A percentile compares a stretch with the other conserved stretches of the same genome.
Conservation (phyloP, 1,139 yeast genomes). For the Taphrina communis region DNA sequence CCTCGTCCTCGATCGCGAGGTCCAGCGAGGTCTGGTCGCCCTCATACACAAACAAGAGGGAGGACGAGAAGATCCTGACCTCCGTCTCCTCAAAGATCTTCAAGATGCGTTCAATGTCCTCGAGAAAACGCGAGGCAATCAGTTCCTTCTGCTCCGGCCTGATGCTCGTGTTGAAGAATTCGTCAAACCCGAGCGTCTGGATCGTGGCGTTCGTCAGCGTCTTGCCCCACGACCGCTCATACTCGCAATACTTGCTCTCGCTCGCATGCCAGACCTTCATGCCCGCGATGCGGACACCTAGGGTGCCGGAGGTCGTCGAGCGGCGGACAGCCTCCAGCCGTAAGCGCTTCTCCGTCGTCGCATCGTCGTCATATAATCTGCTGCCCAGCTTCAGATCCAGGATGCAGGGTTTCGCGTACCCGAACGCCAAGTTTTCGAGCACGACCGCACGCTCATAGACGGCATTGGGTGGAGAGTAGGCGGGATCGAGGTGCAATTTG, state of each 20-base stretch:
- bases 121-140: constrained; percentile 57
- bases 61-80: constrained; percentile 72
- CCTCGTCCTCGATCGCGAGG: constrained; percentile 49
- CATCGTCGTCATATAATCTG: constrained; percentile 66
- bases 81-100: constrained; percentile 68
- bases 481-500: constrained; percentile 13
- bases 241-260: constrained; percentile 56
- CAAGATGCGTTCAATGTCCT: constrained; percentile 67
- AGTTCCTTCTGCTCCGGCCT: constrained; percentile 51
- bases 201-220: constrained; percentile 58
- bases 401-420: constrained; percentile 70
- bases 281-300: constrained; percentile 82
- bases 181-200: constrained; percentile 47
- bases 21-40: constrained; percentile 58
- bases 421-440: constrained; percentile 70
- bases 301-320: constrained; percentile 78
- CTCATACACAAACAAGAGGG: constrained; percentile 76
- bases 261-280: constrained; percentile 64
- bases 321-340: constrained; percentile 69
- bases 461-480: constrained; percentile 29
- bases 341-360: constrained; percentile 63
- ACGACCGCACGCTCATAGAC: constrained; percentile 56
- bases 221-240: constrained; percentile 77
- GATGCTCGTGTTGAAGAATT: constrained; percentile 56
- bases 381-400: constrained; percentile 85